These are phyloP conservation scores for Cyberlindnera maritima DNA, from an alignment of 805 yeast genomes.

Conservation along the genomic window DNA sequence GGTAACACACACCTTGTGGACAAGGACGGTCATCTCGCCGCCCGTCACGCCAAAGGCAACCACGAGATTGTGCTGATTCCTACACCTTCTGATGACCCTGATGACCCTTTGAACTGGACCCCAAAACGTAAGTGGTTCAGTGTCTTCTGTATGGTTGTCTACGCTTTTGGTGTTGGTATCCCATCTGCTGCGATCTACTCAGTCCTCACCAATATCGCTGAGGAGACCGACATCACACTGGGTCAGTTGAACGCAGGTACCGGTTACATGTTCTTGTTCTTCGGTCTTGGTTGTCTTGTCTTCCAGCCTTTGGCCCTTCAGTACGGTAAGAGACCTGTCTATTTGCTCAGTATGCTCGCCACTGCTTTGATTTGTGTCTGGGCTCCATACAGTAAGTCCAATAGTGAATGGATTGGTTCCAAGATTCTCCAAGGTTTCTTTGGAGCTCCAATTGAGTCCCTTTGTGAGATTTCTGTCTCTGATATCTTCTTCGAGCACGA, in stretches of 20 bases:
- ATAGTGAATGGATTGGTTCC: conserved; percentile 38
- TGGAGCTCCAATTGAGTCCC: conserved; percentile 44
- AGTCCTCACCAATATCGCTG: conserved; percentile 36
- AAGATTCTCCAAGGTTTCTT: conserved; percentile 36
- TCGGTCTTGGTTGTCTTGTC: conserved; percentile 48
- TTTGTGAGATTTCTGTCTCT: conserved; percentile 47
- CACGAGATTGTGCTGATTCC: conserved; percentile 54
- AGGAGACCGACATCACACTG: conserved; percentile 34
- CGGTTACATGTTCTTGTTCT: conserved; percentile 49
- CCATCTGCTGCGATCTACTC: conserved; percentile 48
- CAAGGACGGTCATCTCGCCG: conserved; percentile 32
- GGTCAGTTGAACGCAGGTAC: conserved; percentile 43
- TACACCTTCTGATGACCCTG: conserved; percentile 63
- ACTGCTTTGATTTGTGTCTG: conserved; percentile 40
- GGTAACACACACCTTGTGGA: conserved; percentile 54
- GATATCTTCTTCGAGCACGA: conserved; percentile 52
- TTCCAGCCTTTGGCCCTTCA: conserved; percentile 50
- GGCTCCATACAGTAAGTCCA: conserved; percentile 37
- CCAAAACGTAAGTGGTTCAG: conserved; percentile 43
- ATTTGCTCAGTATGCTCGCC: conserved; percentile 37
- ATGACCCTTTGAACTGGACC: conserved; percentile 69
- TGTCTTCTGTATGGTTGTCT: conserved; percentile 42
- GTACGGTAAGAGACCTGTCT: conserved; percentile 46
- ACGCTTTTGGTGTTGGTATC: conserved; percentile 43
- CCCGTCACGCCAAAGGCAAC: conserved; percentile 31